Conservation (phyloP, 805 yeast species). For the Saccharomyces kudriavzevii region DNA sequence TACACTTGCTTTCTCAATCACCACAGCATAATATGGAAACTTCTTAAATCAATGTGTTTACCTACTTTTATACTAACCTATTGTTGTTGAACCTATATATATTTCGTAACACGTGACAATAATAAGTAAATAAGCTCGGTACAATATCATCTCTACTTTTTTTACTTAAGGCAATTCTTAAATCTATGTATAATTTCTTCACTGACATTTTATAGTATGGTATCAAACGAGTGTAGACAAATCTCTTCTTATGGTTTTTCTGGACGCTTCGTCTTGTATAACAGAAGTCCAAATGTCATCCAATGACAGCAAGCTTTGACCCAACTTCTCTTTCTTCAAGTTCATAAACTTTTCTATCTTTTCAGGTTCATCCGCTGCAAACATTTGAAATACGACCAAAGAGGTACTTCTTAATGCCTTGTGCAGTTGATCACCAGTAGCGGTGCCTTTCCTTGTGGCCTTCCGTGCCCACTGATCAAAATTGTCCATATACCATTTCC, state of each 20-base stretch:
- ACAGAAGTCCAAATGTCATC: conserved; percentile 17
- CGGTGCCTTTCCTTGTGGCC: conserved; percentile 38
- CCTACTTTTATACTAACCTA: not conserved
- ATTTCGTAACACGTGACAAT: not conserved
- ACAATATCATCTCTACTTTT: not conserved
- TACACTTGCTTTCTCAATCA: not conserved
- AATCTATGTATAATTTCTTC: not conserved
- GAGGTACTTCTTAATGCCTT: conserved; percentile 37
- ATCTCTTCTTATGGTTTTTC: not conserved
- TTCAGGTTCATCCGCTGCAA: conserved; percentile 18
- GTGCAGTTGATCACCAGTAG: conserved; percentile 37
- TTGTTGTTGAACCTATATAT: not conserved
- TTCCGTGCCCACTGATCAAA: conserved; percentile 46
- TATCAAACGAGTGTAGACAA: not conserved
- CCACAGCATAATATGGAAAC: not conserved
- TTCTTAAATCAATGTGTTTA: not conserved
- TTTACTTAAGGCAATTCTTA: not conserved
- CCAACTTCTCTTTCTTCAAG: conserved; percentile 28
- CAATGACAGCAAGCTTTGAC: conserved; percentile 19
- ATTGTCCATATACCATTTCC: conserved; percentile 51
- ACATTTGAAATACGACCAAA: conserved; percentile 30
- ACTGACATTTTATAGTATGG: not conserved
- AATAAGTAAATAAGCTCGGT: not conserved
- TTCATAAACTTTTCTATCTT: conserved; percentile 28
- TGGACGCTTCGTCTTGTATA: conserved; percentile 6